These are phyloP conservation scores for Mycosphaerelloides madeirae DNA, from an alignment of 2,329 filamentous ascomycete species.

Conservation along the genomic window DNA sequence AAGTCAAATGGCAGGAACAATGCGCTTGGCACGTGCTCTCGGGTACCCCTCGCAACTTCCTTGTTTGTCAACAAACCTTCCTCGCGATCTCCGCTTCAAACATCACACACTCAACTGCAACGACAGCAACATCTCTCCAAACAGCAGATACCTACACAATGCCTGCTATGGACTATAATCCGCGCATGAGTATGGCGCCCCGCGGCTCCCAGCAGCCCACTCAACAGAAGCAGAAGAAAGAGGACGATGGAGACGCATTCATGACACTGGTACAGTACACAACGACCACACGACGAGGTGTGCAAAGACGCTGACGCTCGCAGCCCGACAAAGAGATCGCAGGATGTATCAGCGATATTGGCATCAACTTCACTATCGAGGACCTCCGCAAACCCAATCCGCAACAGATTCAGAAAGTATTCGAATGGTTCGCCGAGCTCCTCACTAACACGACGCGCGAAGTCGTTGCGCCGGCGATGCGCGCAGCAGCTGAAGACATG, in stretches of 20 bases:
- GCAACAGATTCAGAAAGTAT: slow-evolving; percentile 91
- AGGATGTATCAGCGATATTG: slow-evolving; percentile 94
- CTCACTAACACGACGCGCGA: slow-evolving; percentile 91
- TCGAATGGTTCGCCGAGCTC: slow-evolving; percentile 94
- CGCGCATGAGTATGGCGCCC: slow-evolving; percentile 49
- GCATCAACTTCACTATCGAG: slow-evolving; percentile 77
- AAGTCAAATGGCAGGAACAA: no score
- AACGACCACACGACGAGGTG: not conserved
- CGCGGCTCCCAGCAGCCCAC: slow-evolving; percentile 32
- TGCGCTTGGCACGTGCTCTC: no score
- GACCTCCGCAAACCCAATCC: slow-evolving; percentile 93
- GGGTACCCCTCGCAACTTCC: no score
- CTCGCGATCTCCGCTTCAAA: no score
- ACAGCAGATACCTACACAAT: slow-evolving; percentile 10
- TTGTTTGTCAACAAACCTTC: no score
- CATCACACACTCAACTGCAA: not conserved
- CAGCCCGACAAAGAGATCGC: slow-evolving; percentile 75
- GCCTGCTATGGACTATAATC: slow-evolving; percentile 45
- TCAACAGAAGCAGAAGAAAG: slow-evolving; percentile 37
- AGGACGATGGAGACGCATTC: slow-evolving; percentile 45
- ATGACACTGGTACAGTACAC: slow-evolving; percentile 44
- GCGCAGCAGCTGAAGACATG: slow-evolving; percentile 80
- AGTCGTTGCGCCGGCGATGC: slow-evolving; percentile 91
- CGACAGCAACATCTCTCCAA: slow-evolving; percentile 7
- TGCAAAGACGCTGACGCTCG: not conserved